Conservation (phyloP, 805 yeast species). For the Yarrowia sp. region DNA sequence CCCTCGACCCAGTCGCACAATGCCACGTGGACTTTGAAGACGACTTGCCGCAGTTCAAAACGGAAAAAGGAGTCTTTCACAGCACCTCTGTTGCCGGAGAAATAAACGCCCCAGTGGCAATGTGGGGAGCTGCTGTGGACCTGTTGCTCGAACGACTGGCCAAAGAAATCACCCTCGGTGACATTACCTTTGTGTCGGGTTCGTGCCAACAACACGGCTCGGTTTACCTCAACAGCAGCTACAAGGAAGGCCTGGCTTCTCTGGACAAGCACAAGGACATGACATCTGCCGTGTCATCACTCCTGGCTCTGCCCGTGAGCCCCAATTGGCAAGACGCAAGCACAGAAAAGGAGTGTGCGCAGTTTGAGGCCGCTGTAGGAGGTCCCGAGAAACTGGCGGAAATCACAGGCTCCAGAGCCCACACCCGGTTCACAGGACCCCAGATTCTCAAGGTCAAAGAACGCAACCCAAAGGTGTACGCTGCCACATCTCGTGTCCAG, state of each 20-base stretch:
- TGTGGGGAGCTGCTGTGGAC: slow-evolving; percentile 88
- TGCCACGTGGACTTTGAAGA: slow-evolving; percentile 70
- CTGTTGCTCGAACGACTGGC: slow-evolving; percentile 52
- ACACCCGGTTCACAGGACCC: slow-evolving; percentile 87
- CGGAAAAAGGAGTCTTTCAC: slow-evolving; percentile 69
- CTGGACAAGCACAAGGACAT: not conserved
- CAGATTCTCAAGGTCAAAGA: slow-evolving; percentile 73
- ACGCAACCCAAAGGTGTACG: slow-evolving; percentile 50
- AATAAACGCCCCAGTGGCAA: slow-evolving; percentile 74
- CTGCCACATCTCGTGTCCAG: slow-evolving; percentile 58
- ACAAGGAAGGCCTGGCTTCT: not conserved
- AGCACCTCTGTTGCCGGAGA: slow-evolving; percentile 46
- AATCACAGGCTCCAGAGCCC: slow-evolving; percentile 82
- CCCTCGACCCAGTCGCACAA: slow-evolving; percentile 51
- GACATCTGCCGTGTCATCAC: not conserved
- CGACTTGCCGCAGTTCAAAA: slow-evolving; percentile 56
- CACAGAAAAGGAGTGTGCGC: slow-evolving; percentile 63
- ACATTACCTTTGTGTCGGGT: slow-evolving; percentile 69
- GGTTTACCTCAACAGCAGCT: slow-evolving; percentile 62
- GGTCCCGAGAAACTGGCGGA: slow-evolving; percentile 58
- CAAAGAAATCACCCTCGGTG: slow-evolving; percentile 50
- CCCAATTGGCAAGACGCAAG: slow-evolving; percentile 97
- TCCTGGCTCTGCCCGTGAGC: slow-evolving; percentile 52
- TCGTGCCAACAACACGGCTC: slow-evolving; percentile 94
- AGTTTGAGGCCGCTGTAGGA: slow-evolving; percentile 59